Evolutionary conservation across 768 basidiomycete species (phyloP).

Genomic region (Grammothele lineata): DNA sequence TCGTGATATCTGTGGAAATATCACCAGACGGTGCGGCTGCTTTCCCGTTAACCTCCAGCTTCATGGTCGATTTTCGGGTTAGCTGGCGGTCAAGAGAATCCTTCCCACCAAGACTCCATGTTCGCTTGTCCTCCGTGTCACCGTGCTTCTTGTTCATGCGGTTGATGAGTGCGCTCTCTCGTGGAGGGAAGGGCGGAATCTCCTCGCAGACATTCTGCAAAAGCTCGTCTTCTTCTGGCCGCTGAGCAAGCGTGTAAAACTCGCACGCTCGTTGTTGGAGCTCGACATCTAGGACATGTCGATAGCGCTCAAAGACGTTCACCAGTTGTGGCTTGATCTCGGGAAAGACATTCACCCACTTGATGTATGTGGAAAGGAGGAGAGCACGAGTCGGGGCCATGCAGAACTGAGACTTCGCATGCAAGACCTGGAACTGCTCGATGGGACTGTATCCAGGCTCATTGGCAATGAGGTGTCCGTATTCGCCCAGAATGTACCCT

Average conservation of each 20-base stretch:
- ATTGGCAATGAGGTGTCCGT: constrained; percentile 96
- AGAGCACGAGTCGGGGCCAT: constrained; percentile 88
- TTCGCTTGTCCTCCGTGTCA: constrained; percentile 92
- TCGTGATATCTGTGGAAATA: constrained; percentile 54
- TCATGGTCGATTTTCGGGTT: constrained; percentile 26
- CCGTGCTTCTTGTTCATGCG: constrained; percentile 86
- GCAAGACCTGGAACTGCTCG: constrained; percentile 90
- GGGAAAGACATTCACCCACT: constrained; percentile 99
- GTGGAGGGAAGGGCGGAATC: constrained; percentile 97
- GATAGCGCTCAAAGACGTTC: constrained; percentile 94
- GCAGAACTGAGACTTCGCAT: constrained; percentile 94
- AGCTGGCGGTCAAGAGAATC: constrained; percentile 53
- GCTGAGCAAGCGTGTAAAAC: constrained; percentile 82
- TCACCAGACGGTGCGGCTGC: constrained; percentile 31
- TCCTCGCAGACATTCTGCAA: constrained; percentile 95
- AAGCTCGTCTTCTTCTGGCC: constrained; percentile 87
- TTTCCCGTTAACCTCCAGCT: constrained; percentile 29
- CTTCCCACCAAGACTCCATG: constrained; percentile 94
- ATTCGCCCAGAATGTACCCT: constrained; percentile 98
- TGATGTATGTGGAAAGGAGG: constrained; percentile 95
- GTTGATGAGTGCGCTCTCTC: constrained; percentile 85
- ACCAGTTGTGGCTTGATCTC: constrained; percentile 94
- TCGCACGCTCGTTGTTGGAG: constrained; percentile 98
- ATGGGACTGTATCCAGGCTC: constrained; percentile 89
- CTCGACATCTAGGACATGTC: constrained; percentile 96